phyloP scores from a whole-genome alignment of 148 eudicot genomes.

The Arbutus unedo region DNA sequence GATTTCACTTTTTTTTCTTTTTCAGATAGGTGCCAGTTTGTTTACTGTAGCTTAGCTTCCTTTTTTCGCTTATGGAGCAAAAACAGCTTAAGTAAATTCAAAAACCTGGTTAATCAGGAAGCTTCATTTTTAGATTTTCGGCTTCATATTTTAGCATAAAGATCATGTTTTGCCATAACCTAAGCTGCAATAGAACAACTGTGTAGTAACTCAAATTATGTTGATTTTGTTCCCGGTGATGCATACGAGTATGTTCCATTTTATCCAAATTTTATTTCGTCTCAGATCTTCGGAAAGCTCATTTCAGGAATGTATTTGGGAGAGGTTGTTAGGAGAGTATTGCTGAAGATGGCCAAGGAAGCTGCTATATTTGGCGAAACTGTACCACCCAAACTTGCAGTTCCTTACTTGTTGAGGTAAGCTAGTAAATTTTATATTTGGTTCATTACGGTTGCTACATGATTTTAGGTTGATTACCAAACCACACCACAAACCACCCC shows the following conservation, averaged over 20 bases:
- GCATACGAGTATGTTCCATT: background rate
- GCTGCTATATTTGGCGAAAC: constrained; percentile 45
- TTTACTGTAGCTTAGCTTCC: background rate
- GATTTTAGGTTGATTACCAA: too few relatives aligned
- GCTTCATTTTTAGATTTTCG: background rate
- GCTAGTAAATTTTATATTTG: background rate
- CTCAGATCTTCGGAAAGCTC: constrained; percentile 49
- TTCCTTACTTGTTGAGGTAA: constrained; percentile 40
- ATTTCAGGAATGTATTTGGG: constrained; percentile 58
- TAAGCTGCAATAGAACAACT: background rate
- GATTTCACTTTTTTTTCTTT: background rate
- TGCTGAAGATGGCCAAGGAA: constrained; percentile 54
- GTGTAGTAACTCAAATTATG: background rate
- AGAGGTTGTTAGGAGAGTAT: constrained; percentile 52
- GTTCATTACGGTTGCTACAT: background rate
- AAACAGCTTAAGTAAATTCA: background rate
- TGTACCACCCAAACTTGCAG: constrained; percentile 43
- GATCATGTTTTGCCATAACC: background rate
- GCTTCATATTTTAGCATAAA: background rate
- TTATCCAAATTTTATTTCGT: background rate
- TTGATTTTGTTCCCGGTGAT: background rate
- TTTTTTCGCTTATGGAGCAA: background rate
- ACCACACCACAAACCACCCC: too few relatives aligned
- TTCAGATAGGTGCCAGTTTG: background rate
- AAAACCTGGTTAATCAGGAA: background rate